Conservation (phyloP, 768 basidiomycete genomes). For the Sporobolomyces pararoseus region DNA sequence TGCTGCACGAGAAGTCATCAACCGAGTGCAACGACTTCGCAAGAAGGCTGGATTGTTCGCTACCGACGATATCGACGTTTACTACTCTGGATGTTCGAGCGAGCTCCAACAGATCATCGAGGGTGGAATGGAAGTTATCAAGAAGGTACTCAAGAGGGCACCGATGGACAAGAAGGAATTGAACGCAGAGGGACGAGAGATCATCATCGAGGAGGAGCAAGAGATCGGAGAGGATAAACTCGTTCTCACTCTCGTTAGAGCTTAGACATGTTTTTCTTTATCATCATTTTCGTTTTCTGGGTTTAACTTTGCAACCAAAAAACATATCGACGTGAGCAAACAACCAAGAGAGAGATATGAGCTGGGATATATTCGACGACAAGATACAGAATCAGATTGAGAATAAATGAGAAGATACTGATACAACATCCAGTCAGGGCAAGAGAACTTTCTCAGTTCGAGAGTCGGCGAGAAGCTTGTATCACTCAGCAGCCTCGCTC, state of each 20-base stretch:
- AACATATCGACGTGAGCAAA: too few species aligned
- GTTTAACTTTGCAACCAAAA: too few species aligned
- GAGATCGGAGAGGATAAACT: conserved; percentile 42
- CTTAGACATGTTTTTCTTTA: conserved; percentile 14
- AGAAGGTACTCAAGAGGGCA: conserved; percentile 41
- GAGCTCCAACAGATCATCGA: conserved; percentile 65
- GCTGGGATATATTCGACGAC: too few species aligned
- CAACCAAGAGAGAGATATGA: too few species aligned
- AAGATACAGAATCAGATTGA: too few species aligned
- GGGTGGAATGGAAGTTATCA: conserved; percentile 36
- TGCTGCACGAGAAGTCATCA: conserved; percentile 81
- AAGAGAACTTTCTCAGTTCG: too few species aligned
- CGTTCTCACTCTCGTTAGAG: conserved; percentile 38
- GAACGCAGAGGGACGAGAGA: conserved; percentile 4
- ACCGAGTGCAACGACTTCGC: conserved; percentile 87
- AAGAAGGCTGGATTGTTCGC: conserved; percentile 94
- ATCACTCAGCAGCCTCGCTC: too few species aligned
- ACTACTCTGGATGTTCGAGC: conserved; percentile 69
- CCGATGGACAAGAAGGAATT: conserved; percentile 37
- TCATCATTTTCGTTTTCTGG: too few species aligned
- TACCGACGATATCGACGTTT: conserved; percentile 86
- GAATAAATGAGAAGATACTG: too few species aligned
- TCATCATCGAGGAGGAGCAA: conserved; percentile 38
- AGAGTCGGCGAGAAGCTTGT: too few species aligned
- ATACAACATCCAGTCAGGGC: too few species aligned